A percentile compares a stretch with the other conserved stretches of the same genome.
phyloP scores from a whole-genome alignment of 441 rosid species.

The Adansonia gregorii region DNA sequence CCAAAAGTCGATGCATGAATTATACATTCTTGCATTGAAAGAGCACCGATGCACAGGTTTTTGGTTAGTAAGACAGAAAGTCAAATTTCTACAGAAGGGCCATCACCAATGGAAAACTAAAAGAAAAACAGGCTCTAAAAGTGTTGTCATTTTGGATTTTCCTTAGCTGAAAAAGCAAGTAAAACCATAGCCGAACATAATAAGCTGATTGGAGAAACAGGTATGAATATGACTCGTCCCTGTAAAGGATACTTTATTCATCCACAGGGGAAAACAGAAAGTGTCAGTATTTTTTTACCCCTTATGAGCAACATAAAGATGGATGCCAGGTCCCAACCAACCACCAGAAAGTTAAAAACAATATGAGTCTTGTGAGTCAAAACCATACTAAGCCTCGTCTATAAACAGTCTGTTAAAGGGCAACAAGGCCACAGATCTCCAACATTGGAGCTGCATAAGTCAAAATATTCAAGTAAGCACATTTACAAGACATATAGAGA shows the following conservation, averaged over 20 bases:
- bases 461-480: not conserved
- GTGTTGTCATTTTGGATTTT: not conserved
- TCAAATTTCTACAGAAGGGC: slow-evolving; percentile 9
- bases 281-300: not conserved
- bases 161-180: not conserved
- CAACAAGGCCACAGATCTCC: not conserved
- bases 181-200: not conserved
- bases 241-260: not conserved
- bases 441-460: not conserved
- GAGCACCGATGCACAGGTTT: not conserved
- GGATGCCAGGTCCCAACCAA: not conserved
- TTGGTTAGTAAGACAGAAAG: not conserved
- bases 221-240: not conserved
- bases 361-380: not conserved
- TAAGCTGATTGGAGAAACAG: not conserved
- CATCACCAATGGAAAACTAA: not conserved
- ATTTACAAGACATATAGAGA: not conserved
- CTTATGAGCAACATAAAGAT: not conserved
- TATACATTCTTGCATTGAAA: not conserved
- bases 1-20: not conserved
- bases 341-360: not conserved
- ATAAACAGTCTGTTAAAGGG: not conserved
- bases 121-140: not conserved
- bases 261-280: not conserved
- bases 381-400: not conserved